phyloP scores from a whole-genome alignment of 345 rosid genomes.

The Populus davidiana region DNA sequence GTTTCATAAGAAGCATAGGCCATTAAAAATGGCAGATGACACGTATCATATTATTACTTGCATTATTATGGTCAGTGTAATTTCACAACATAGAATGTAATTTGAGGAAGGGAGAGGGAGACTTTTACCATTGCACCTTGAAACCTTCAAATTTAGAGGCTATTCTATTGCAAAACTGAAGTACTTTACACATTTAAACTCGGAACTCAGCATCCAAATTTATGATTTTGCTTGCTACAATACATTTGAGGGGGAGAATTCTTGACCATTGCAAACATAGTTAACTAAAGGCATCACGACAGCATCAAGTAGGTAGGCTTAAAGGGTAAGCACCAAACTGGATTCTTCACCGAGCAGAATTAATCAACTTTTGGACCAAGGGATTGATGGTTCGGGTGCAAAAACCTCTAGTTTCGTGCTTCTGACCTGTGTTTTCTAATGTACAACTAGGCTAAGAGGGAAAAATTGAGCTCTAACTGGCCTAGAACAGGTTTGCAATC shows the following conservation, averaged over 20 bases:
- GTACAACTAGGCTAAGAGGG: neutral
- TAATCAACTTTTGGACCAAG: neutral
- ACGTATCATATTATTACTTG: neutral
- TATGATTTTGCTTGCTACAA: conserved; percentile 21
- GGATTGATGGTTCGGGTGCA: neutral
- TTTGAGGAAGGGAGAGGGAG: neutral
- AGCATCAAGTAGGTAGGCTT: neutral
- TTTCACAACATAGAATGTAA: neutral
- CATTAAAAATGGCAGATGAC: neutral
- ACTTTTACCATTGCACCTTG: neutral
- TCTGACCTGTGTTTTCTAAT: neutral
- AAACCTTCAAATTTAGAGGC: neutral
- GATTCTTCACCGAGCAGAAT: neutral
- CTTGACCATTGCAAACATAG: neutral
- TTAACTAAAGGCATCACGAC: neutral
- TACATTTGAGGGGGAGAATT: neutral
- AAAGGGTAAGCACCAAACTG: conserved; percentile 1
- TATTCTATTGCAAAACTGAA: conserved; percentile 2
- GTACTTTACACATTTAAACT: conserved; percentile 25
- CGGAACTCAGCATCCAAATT: conserved; percentile 11
- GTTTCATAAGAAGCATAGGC: neutral
- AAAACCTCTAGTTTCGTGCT: conserved; percentile 5
- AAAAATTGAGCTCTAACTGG: neutral
- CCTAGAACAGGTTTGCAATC: neutral
- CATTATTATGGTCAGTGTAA: neutral